phyloP scores from a whole-genome alignment of 2,329 filamentous ascomycete species.

The Penicillium sp. region DNA sequence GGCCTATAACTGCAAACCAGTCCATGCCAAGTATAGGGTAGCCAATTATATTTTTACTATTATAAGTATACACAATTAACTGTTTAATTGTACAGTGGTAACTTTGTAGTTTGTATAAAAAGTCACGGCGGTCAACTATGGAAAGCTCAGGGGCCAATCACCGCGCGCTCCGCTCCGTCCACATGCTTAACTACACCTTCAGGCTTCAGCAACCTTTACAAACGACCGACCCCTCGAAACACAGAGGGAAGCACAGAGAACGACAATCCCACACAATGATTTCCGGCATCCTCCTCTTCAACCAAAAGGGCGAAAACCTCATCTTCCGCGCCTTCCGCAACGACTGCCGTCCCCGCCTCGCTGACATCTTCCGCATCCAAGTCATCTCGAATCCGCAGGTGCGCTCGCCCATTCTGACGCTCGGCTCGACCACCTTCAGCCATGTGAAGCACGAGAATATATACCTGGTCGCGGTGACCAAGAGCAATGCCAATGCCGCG shows the following conservation, averaged over 20 bases:
- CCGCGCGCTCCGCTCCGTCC: not conserved
- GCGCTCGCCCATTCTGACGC: constrained; percentile 91
- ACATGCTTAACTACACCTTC: not conserved
- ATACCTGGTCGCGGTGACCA: constrained; percentile 94
- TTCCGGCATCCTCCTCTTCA: constrained; percentile 96
- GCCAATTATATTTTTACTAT: no score
- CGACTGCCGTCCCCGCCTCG: constrained; percentile 93
- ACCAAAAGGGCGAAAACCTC: constrained; percentile 99
- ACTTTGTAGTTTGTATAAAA: not conserved
- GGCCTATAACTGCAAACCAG: not conserved
- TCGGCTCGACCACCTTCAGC: constrained; percentile 97
- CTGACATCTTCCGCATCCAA: constrained; percentile 98
- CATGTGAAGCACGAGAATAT: constrained; percentile 99
- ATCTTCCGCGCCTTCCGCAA: constrained; percentile 99
- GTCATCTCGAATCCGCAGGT: constrained; percentile 98
- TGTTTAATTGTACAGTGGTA: no score
- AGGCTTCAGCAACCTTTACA: not conserved
- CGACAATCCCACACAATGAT: constrained; percentile 60
- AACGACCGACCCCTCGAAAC: constrained; percentile 9
- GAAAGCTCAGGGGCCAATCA: constrained; percentile 2
- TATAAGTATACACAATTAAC: no score
- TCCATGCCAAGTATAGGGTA: not conserved
- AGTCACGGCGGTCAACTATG: not conserved
- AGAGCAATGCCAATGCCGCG: constrained; percentile 98
- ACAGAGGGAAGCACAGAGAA: not conserved